Evolutionary conservation across 2,329 filamentous ascomycete species (phyloP).

Genomic region (Phaeophleospora eucalypticola): DNA sequence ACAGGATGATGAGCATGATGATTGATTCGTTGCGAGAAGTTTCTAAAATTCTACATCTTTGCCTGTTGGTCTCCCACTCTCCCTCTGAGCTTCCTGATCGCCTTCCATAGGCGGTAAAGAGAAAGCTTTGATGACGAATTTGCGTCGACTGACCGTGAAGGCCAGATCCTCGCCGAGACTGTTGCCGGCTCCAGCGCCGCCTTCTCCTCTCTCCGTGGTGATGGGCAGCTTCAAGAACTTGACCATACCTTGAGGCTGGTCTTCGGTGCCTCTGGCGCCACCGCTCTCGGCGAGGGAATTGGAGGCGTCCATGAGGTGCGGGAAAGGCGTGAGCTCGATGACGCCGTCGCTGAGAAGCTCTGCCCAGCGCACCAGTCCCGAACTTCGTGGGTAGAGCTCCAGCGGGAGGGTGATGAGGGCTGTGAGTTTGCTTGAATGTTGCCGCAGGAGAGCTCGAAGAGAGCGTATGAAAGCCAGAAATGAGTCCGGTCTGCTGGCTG

Average conservation of each 20-base stretch:
- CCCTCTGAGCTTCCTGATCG: slow-evolving; percentile 60
- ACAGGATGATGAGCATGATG: slow-evolving; percentile 7
- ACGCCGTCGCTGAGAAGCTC: slow-evolving; percentile 83
- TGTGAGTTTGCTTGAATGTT: slow-evolving; percentile 61
- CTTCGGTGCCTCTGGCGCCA: slow-evolving; percentile 58
- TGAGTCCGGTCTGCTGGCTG: slow-evolving; percentile 64
- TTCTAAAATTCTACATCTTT: slow-evolving; percentile 81
- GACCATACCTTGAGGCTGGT: slow-evolving; percentile 80
- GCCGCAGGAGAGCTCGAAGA: slow-evolving; percentile 69
- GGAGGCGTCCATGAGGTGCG: slow-evolving; percentile 54
- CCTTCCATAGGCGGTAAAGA: slow-evolving; percentile 83
- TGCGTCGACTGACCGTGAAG: slow-evolving; percentile 80
- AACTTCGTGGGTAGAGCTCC: slow-evolving; percentile 70
- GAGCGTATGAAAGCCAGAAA: slow-evolving; percentile 77
- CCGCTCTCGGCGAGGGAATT: slow-evolving; percentile 39
- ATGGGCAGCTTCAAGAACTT: slow-evolving; percentile 78
- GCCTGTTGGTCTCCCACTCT: slow-evolving; percentile 47
- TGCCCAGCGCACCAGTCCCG: slow-evolving; percentile 77
- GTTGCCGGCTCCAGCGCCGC: slow-evolving; percentile 59
- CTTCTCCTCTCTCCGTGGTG: slow-evolving; percentile 83
- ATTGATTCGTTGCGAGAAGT: no score
- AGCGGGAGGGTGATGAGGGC: slow-evolving; percentile 74
- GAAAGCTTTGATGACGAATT: slow-evolving; percentile 81
- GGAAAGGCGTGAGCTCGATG: slow-evolving; percentile 75
- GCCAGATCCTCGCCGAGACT: slow-evolving; percentile 78